Percentiles rank a stretch among this genome's conserved stretches.
Conservation (phyloP, 176 grass and related monocot genomes). For the Alopecurus myosuroides region DNA sequence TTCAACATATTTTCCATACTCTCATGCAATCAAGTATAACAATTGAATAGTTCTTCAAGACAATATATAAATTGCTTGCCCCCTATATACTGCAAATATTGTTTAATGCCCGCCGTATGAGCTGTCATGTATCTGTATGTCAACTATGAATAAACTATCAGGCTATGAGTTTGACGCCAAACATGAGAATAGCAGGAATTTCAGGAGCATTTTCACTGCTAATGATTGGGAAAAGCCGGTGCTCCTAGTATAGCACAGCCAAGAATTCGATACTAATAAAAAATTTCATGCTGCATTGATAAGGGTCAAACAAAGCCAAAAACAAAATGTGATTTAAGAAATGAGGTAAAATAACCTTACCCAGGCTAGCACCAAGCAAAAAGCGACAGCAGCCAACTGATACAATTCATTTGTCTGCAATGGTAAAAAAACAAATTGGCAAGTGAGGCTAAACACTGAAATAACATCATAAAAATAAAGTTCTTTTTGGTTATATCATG, state of each 20-base stretch:
- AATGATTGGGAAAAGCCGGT: background rate
- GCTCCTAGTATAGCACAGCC: background rate
- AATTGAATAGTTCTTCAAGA: background rate
- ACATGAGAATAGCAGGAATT: constrained; percentile 2
- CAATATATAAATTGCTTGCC: background rate
- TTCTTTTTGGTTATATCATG: background rate
- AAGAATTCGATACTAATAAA: constrained; percentile 10
- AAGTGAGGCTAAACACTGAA: background rate
- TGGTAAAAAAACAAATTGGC: constrained; percentile 19
- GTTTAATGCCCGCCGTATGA: background rate
- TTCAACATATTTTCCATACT: background rate
- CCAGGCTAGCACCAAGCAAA: constrained; percentile 95
- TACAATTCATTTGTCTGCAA: constrained; percentile 99
- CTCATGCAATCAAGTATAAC: background rate
- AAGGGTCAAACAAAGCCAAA: background rate
- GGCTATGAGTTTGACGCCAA: background rate
- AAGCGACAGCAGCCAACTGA: constrained; percentile 88
- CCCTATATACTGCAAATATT: background rate
- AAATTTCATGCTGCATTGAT: background rate
- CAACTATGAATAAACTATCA: background rate
- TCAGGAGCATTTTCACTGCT: background rate
- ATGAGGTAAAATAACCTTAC: constrained; percentile 46
- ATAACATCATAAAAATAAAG: background rate
- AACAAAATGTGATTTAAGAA: background rate
- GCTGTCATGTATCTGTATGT: background rate